Evolutionary conservation across 352 stramenopile genomes (phyloP).

Genomic region (Globisporangium mamillatum): DNA sequence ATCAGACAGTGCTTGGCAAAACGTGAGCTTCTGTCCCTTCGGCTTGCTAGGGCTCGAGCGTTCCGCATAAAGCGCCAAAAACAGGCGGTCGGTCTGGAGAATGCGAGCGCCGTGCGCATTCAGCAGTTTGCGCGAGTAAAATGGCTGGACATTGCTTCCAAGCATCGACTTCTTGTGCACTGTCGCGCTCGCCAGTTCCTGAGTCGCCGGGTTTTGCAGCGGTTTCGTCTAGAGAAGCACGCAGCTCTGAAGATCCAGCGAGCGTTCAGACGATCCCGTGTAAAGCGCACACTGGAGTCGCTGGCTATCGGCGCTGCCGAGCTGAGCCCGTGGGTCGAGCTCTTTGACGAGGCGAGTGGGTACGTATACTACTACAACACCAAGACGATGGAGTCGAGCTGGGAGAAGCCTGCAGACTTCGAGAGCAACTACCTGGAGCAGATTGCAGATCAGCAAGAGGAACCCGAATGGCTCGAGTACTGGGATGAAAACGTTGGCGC

Average conservation of each 20-base stretch:
- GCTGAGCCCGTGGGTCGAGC: conserved; percentile 51
- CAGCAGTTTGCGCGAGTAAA: conserved; percentile 34
- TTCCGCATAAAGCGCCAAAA: conserved; percentile 16
- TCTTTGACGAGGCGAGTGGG: conserved; percentile 63
- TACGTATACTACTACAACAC: conserved; percentile 72
- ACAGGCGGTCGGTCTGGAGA: conserved; percentile 19
- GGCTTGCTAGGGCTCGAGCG: conserved; percentile 20
- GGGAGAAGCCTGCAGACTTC: conserved; percentile 27
- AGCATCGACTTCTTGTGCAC: conserved; percentile 27
- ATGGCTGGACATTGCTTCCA: conserved; percentile 14
- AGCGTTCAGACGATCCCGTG: conserved; percentile 46
- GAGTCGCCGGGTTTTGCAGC: conserved; percentile 24
- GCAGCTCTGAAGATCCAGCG: conserved; percentile 48
- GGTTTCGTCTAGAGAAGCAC: conserved; percentile 21
- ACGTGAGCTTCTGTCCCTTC: conserved; percentile 17
- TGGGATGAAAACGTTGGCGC: conserved; percentile 67
- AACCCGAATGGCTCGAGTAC: conserved; percentile 63
- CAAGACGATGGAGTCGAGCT: conserved; percentile 45
- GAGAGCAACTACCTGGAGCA: not conserved
- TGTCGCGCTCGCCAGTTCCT: conserved; percentile 39
- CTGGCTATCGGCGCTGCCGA: conserved; percentile 28
- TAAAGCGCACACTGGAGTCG: conserved; percentile 35
- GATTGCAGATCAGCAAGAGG: conserved; percentile 10
- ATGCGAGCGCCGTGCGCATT: conserved; percentile 29
- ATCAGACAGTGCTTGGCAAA: conserved; percentile 24